Conservation (phyloP, 139 green algal species). For the Tetradesmus lagerheimii region DNA sequence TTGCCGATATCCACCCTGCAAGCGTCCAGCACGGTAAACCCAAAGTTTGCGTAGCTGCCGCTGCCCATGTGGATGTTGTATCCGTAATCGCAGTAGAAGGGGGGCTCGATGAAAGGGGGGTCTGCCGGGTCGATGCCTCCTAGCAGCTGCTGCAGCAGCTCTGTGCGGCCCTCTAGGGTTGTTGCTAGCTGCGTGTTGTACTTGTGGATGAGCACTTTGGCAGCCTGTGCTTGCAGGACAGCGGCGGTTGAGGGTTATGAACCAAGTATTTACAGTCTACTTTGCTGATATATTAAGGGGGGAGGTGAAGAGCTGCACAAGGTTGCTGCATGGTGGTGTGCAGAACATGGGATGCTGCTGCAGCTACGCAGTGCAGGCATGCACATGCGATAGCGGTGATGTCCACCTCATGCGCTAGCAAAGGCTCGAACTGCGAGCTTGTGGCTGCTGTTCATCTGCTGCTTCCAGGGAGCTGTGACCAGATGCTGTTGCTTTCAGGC, state of each 20-base stretch:
- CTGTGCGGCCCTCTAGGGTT: not conserved
- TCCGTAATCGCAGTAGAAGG: constrained; percentile 59
- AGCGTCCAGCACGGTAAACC: constrained; percentile 60
- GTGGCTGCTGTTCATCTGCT: too few species aligned
- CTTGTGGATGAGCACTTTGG: constrained; percentile 22
- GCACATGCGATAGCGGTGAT: too few species aligned
- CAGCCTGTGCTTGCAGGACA: not conserved
- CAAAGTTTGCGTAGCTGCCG: constrained; percentile 60
- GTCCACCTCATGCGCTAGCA: too few species aligned
- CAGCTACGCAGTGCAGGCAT: not conserved
- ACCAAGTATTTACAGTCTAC: too few species aligned
- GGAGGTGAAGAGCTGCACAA: too few species aligned
- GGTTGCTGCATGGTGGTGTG: not conserved
- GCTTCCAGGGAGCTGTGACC: too few species aligned
- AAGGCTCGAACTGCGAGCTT: too few species aligned
- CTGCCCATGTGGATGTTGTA: constrained; percentile 41
- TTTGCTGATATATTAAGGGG: too few species aligned
- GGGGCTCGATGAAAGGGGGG: constrained; percentile 66
- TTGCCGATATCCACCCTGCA: constrained; percentile 57
- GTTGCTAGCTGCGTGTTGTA: constrained; percentile 46
- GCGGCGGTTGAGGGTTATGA: not conserved
- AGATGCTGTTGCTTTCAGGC: too few species aligned
- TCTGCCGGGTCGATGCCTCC: constrained; percentile 42
- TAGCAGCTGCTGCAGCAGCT: constrained; percentile 53
- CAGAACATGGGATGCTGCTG: not conserved